Evolutionary conservation across 352 stramenopile species (phyloP), one percentile per base, ranked within the genome.

Genomic region (Elongisporangium anandrum): DNA sequence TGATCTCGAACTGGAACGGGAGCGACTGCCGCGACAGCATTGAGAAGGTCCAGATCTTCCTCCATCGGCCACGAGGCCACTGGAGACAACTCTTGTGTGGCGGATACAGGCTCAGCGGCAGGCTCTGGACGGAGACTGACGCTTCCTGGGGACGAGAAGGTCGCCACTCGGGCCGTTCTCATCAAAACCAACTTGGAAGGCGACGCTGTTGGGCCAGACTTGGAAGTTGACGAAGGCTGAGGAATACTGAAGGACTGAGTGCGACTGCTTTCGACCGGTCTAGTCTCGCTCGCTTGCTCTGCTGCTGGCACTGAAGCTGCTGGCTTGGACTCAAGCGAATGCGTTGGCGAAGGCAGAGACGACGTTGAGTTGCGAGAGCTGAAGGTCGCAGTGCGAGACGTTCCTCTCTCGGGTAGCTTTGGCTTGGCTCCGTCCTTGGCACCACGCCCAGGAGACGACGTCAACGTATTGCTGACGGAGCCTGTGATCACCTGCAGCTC

Each of bases 401-500:
- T 15, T 41, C 29, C 29, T 41, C 29, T 4, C 29, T 41, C 29
- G 29, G 29, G 29, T 8, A 41, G 29, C 29, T 41, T 41, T 2
- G 29, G 13, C 29, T 41, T 41, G 5, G 29, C 9, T 41, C 5
- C 29, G 29, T 41, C 29, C 29, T 41, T 41, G 9, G 29, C 29
- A 8, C 9, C 13, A 8, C 29, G 29, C 13, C 29, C 29, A 41
- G 29, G 29, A 41, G 29, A 9, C 29, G 9, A 41, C 29, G 29
- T 13, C 29, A 41, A 41, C 13, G 29, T 15, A 8, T 8, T 41
- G 29, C 29, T 41, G 29, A 41, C 29, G 5, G 29, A 41, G 29
- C 29, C 29, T 41, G 68, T 64, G 20, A 76, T 72, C 8, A 74
- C 73, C 49, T 69, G 70, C 20, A 75, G 66, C 12, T 82, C 68